A percentile compares a stretch with the other conserved stretches of the same genome.
Evolutionary conservation across 1,284 basidiomycete species (phyloP).

Genomic region (Papiliotrema flavescens): DNA sequence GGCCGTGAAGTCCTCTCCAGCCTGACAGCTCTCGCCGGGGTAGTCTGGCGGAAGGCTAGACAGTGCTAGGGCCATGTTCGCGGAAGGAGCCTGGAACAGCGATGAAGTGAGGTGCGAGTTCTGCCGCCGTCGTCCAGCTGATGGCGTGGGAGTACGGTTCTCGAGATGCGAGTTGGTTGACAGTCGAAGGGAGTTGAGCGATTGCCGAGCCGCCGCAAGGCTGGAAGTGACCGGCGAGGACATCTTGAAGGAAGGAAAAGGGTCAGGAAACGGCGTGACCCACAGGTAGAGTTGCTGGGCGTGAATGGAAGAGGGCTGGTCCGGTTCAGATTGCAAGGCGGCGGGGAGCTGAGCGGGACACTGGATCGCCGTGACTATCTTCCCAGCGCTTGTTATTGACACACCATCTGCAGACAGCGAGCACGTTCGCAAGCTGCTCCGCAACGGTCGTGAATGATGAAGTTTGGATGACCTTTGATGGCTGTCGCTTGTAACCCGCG

Average conservation of each 20-base stretch:
- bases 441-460: no score
- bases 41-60: not conserved
- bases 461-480: no score
- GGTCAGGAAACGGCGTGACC: not conserved
- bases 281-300: not conserved
- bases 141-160: constrained; percentile 6
- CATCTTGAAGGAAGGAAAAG: no score
- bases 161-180: not conserved
- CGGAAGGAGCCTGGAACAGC: constrained; percentile 6
- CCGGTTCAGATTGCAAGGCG: no score
- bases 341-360: no score
- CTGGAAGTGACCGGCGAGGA: not conserved
- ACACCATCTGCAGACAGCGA: no score
- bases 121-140: constrained; percentile 11
- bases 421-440: no score
- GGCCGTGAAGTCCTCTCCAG: not conserved
- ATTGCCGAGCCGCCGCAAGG: not conserved
- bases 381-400: no score
- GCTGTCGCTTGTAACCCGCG: no score
- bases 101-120: constrained; percentile 11
- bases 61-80: not conserved
- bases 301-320: not conserved
- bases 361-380: no score
- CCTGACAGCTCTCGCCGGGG: constrained; percentile 8
- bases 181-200: not conserved